Base-by-base conservation (phyloP, 2,329 filamentous ascomycete genomes). In the Lecanicillium sp. region DNA sequence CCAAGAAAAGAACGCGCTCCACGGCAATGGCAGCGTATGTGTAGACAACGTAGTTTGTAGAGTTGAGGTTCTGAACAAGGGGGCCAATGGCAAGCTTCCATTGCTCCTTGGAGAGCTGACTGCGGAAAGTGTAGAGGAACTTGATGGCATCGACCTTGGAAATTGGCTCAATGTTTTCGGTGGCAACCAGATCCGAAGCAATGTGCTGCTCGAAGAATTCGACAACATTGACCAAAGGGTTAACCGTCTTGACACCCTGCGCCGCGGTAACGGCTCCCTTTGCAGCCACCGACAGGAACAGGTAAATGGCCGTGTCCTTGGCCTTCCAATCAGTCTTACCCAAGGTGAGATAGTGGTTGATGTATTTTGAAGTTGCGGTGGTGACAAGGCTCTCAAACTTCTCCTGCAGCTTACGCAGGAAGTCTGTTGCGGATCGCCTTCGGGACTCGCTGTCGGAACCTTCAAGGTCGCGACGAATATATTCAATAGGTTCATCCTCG, bases 141-240 rank as follows among this genome's bases (percentile, higher is more conserved):
- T 96, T 98, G 71, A 98, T 95, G 14, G 90, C 90, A 59, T 96
- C 92, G 13, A 98, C 90, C 67, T 95, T 94, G 50, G 95, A 73
- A 43, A 98, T 89, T 8, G 88, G 83, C 51, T 94, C 77, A 1
- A 83, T 75, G 3, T 72, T 73, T 20, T 73, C 68, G 25, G 77
- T 70, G n/a, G 75, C 71, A 44, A 94, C 70, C 29, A 98, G 70
- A 58, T 98, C 92, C n/a, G 79, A 73, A 9, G 90, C 90, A 52
- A 98, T 83, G 58, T 96, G 78, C 45, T 84, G 85, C 57, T 94
- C 83, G 68, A 98, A 96, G 64, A 95, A 98, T 34, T 94, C 84
- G 17, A 95, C 81, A 18, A 98, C 84, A 51, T 94, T 82, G 49
- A 96, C 82, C 29, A 83, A 65, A n/a, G 76, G 70, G 60, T 96